phyloP scores from a whole-genome alignment of 2,329 filamentous ascomycete genomes.

The Chaetothyriales sp. region DNA sequence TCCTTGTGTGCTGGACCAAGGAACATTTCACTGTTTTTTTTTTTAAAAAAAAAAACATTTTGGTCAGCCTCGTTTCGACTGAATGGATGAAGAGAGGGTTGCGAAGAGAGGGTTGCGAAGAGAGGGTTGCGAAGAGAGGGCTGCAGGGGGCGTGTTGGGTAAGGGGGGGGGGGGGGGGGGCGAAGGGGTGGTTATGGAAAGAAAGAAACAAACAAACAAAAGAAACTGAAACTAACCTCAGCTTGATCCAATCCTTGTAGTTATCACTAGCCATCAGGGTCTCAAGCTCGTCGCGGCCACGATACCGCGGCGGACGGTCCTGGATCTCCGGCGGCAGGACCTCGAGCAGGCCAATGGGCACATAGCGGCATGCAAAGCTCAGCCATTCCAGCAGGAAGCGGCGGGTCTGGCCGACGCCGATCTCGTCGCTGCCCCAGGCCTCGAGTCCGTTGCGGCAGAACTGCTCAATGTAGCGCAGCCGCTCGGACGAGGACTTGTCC shows the following conservation, averaged over 20 bases:
- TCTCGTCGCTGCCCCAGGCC: conserved; percentile 89
- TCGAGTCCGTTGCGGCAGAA: conserved; percentile 84
- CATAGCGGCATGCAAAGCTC: conserved; percentile 82
- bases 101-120: too few relatives aligned
- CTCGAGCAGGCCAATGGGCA: conserved; percentile 78
- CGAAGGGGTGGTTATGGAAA: too few relatives aligned
- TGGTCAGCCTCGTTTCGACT: conserved; percentile 5
- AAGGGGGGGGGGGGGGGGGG: too few relatives aligned
- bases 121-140: too few relatives aligned
- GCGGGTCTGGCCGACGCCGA: conserved; percentile 77
- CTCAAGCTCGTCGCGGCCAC: conserved; percentile 77
- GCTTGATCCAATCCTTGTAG: conserved; percentile 97
- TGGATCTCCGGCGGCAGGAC: conserved; percentile 76
- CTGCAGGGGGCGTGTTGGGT: too few relatives aligned
- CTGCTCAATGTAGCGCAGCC: conserved; percentile 70
- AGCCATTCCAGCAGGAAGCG: conserved; percentile 92
- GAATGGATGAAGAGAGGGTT: too few relatives aligned
- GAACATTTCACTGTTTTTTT: conserved; percentile 70
- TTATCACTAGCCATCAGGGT: conserved; percentile 81
- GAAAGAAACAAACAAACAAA: background rate
- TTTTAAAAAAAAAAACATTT: too few relatives aligned
- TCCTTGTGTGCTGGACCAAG: conserved; percentile 75
- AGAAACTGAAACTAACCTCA: conserved; percentile 50
- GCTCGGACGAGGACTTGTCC: conserved; percentile 82
- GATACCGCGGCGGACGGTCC: conserved; percentile 72